A percentile compares a stretch with the other conserved stretches of the same genome.
Evolutionary conservation across 345 rosid genomes (phyloP).

Genomic region (Rhizophora apiculata): DNA sequence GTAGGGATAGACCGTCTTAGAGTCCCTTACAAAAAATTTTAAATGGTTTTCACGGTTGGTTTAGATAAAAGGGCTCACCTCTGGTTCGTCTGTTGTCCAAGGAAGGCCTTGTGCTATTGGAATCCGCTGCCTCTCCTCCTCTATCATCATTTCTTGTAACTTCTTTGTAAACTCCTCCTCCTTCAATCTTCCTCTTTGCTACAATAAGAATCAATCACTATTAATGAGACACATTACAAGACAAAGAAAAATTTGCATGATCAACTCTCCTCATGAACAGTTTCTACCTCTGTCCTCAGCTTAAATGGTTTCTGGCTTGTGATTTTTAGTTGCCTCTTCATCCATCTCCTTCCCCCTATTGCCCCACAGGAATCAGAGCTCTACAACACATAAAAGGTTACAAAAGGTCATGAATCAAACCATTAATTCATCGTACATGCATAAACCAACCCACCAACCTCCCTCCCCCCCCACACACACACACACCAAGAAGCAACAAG

Average conservation of each 20-base stretch:
- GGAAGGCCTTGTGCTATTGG: conserved; percentile 96
- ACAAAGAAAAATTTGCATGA: not conserved
- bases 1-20: too few relatives aligned
- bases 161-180: conserved; percentile 82
- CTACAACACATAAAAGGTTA: conserved; percentile 34
- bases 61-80: conserved; percentile 38
- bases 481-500: not conserved
- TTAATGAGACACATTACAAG: not conserved
- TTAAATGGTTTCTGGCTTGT: conserved; percentile 71
- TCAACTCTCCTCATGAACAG: not conserved
- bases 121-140: conserved; percentile 62
- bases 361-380: conserved; percentile 68
- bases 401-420: not conserved
- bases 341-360: conserved; percentile 55
- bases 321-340: conserved; percentile 55
- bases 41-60: not conserved
- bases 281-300: conserved; percentile 78
- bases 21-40: not conserved
- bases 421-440: not conserved
- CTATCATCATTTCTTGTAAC: conserved; percentile 59
- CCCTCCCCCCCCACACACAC: too few relatives aligned
- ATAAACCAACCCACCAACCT: not conserved
- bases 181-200: conserved; percentile 89
- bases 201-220: conserved; percentile 13
- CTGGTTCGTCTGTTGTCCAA: conserved; percentile 95